phyloP scores from a whole-genome alignment of 192 early-diverging fungal genomes.

The Dissophora globulifera region DNA sequence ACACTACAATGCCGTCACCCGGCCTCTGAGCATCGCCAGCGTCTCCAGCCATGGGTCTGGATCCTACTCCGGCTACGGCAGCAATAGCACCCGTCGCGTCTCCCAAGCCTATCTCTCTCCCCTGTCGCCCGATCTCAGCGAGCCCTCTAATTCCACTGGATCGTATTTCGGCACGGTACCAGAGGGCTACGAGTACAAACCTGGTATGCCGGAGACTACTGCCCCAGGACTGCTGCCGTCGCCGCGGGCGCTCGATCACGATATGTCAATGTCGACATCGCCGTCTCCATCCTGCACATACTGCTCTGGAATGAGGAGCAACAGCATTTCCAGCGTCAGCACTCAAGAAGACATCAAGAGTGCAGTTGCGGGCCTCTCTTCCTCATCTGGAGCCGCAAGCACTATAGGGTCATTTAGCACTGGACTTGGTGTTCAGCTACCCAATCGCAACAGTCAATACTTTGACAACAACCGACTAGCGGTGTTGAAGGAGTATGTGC shows the following conservation, averaged over 20 bases:
- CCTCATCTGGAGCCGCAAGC: background rate
- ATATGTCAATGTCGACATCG: constrained; percentile 12
- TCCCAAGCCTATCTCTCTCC: constrained; percentile 44
- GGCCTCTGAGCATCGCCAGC: constrained; percentile 43
- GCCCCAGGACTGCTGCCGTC: background rate
- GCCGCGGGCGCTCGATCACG: background rate
- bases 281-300: constrained; percentile 23
- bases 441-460: constrained; percentile 1
- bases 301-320: constrained; percentile 28
- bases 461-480: constrained; percentile 25
- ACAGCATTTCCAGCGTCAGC: constrained; percentile 25
- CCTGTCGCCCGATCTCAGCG: constrained; percentile 32
- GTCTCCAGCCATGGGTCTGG: constrained; percentile 37
- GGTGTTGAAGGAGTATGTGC: constrained; percentile 24
- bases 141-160: constrained; percentile 7
- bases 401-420: background rate
- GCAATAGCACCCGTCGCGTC: constrained; percentile 35
- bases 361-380: too few species aligned
- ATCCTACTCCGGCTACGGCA: constrained; percentile 28
- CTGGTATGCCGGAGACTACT: background rate
- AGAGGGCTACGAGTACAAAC: constrained; percentile 5
- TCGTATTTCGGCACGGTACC: constrained; percentile 34
- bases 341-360: constrained; percentile 2
- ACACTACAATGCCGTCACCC: background rate
- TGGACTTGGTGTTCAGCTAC: background rate